Evolutionary conservation across 257 asterid species (phyloP), one percentile per base, ranked within the genome.

Genomic region (Nicotiana paniculata): DNA sequence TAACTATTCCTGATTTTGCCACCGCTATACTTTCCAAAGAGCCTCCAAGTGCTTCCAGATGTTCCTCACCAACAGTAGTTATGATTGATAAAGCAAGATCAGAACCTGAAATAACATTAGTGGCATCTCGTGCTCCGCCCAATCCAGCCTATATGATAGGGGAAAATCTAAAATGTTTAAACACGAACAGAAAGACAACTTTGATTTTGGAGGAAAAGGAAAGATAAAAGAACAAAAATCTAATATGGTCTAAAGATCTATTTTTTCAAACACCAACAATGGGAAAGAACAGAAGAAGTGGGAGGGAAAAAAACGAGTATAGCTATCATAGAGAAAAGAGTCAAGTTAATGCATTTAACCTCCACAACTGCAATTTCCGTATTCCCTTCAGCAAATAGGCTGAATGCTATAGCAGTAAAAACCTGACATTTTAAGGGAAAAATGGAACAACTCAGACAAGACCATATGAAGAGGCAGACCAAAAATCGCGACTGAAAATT

Each of bases 91-190:
- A 86, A 75, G 94, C 93, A 81, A 96, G 90, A 85, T 90, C 88
- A 80, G 96, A 88, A 81, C 90, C 87, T 12, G 85, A 81, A 82
- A 96, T 90, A 65, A 96, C 89, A 91, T 96, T 96, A 80, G 99
- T 96, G 77, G 99, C 99, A 91, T 96, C 99, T 24, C 98, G 91
- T 68, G 98, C 93, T 79, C 99, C 99, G 55, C 99, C 99, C 82
- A 92, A 84, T 79, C 97, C 97, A 74, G 93, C 93, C 97, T 91
- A 83, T 10, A 48, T 0, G 1, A 32, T 72, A 74, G 39, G 43
- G 37, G 62, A 48, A 46, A 74, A 74, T 46, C 26, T 15, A 74
- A 48, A 48, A 26, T 13, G 62, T 74, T 48, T 48, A 26, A 48
- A 53, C 62, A 74, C 5, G 26, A 77, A 12, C 4, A 21, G 15